phyloP scores from a whole-genome alignment of 352 stramenopile species.

The Pythium vanterpoolii region DNA sequence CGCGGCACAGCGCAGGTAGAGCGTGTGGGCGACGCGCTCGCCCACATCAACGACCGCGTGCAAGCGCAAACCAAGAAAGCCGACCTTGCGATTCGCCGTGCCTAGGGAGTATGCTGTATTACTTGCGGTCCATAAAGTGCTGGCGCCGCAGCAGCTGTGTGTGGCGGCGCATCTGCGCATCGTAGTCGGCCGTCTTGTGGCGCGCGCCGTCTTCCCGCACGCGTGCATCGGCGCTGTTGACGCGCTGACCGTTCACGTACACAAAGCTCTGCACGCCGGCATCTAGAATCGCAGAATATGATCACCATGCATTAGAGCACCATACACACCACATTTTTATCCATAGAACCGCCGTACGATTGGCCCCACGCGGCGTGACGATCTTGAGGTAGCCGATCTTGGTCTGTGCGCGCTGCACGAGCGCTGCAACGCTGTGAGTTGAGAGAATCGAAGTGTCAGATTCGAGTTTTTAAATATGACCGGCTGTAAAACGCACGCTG shows the following conservation, averaged over 20 bases:
- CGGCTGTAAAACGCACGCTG: slow-evolving; percentile 57
- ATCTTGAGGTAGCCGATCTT: slow-evolving; percentile 86
- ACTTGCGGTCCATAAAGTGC: slow-evolving; percentile 82
- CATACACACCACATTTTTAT: neutral
- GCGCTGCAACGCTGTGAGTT: slow-evolving; percentile 58
- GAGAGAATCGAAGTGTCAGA: too few species aligned
- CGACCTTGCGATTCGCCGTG: slow-evolving; percentile 30
- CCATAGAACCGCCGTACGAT: slow-evolving; percentile 28
- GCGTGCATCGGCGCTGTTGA: slow-evolving; percentile 34
- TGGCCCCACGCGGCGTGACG: slow-evolving; percentile 62
- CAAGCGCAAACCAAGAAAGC: slow-evolving; percentile 69
- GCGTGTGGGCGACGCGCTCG: slow-evolving; percentile 64
- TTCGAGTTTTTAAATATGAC: too few species aligned
- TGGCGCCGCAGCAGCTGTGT: slow-evolving; percentile 75
- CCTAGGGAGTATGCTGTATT: slow-evolving; percentile 10
- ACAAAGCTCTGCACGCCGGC: slow-evolving; percentile 75
- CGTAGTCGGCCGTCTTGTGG: slow-evolving; percentile 73
- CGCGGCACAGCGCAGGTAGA: slow-evolving; percentile 73
- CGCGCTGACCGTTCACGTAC: slow-evolving; percentile 77
- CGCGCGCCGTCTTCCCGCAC: slow-evolving; percentile 47
- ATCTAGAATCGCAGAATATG: slow-evolving; percentile 25
- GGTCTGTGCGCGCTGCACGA: slow-evolving; percentile 78
- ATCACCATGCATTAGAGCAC: neutral
- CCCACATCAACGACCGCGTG: slow-evolving; percentile 60
- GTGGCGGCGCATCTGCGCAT: slow-evolving; percentile 67